phyloP scores from a whole-genome alignment of 768 basidiomycete species.

The Coprinopsis marcescibilis region DNA sequence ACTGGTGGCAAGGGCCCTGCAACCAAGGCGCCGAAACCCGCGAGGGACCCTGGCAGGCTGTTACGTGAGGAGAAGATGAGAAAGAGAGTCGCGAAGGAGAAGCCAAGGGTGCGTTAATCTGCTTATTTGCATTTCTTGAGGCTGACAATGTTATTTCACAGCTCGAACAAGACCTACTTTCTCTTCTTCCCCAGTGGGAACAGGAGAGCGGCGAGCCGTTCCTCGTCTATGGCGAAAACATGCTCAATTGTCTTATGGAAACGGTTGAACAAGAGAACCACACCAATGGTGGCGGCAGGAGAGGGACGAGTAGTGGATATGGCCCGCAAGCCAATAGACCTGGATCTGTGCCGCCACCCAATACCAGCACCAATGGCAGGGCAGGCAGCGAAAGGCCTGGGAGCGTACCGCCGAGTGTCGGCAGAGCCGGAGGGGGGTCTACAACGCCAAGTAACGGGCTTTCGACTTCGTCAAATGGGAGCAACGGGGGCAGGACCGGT shows the following conservation, averaged over 20 bases:
- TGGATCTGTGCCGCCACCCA: conserved; percentile 56
- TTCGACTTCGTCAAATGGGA: conserved; percentile 19
- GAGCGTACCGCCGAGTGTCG: too few relatives aligned
- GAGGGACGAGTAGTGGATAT: too few relatives aligned
- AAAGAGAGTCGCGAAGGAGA: conserved; percentile 87
- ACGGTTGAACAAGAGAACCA: conserved; percentile 80
- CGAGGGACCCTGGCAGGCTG: conserved; percentile 82
- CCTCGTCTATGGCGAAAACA: conserved; percentile 78
- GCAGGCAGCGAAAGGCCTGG: too few relatives aligned
- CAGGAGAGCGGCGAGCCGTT: conserved; percentile 65
- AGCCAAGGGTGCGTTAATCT: conserved; percentile 67
- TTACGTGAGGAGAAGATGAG: conserved; percentile 96
- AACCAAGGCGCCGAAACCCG: too few relatives aligned
- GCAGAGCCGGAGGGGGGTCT: too few relatives aligned
- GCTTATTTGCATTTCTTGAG: background rate
- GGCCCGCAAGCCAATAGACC: too few relatives aligned
- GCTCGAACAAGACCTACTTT: conserved; percentile 86
- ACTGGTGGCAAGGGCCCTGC: too few relatives aligned
- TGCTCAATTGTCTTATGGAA: conserved; percentile 74
- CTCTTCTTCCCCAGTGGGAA: conserved; percentile 84
- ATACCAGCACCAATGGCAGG: conserved; percentile 46
- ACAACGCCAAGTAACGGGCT: conserved; percentile 13
- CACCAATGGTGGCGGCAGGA: conserved; percentile 39
- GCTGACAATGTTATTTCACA: conserved; percentile 23
- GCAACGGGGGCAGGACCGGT: conserved; percentile 34